Base-by-base conservation (phyloP, 176 grass and related monocot species). In the Carex pumila region DNA sequence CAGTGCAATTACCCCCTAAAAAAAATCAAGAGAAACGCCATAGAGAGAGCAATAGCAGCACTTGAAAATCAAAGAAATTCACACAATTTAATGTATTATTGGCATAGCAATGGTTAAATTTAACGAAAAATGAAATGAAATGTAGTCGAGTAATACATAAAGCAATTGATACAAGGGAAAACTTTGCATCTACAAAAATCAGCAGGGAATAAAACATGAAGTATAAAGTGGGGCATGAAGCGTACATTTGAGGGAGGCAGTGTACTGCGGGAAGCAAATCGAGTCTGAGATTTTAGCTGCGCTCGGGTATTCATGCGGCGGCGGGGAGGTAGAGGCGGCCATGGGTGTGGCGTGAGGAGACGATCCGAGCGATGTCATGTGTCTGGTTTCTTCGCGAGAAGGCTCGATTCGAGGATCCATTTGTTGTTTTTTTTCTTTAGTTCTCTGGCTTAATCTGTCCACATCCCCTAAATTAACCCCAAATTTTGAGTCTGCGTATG, bases 231-330 rank as follows among this genome's bases (percentile, higher is more conserved):
- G 55, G 30, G 1, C 3, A 0, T n/a, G 61, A 37, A 2, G 19
- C 81, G 5, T 85, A 98, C 95, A 98, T 84, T 94, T 98, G 80
- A 98, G 89, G 53, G 92, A 98, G 39, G 95, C 92, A 12, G 88
- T 91, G 86, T 98, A 98, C 82, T 98, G 92, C 14, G 89, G 81
- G 63, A 90, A 98, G 87, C 95, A 98, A 76, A 50, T 59, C 9
- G 92, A 98, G 82, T 98, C 90, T 0, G 95, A 85, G 13, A 98
- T 80, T 84, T 88, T 88, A 7, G 86, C 92, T 8, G 89, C 83
- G 62, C 86, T 89, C 9, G 91, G 89, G 84, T 93, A 98, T 13
- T 39, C 37, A 39, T 87, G 88, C 7, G 88, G 85, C 31, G 88
- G 0, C 17, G 87, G 39, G 37, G 75, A 85, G 34, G 85, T 73